Evolutionary conservation across 768 basidiomycete species (phyloP).

Genomic region (Suillus plorans): DNA sequence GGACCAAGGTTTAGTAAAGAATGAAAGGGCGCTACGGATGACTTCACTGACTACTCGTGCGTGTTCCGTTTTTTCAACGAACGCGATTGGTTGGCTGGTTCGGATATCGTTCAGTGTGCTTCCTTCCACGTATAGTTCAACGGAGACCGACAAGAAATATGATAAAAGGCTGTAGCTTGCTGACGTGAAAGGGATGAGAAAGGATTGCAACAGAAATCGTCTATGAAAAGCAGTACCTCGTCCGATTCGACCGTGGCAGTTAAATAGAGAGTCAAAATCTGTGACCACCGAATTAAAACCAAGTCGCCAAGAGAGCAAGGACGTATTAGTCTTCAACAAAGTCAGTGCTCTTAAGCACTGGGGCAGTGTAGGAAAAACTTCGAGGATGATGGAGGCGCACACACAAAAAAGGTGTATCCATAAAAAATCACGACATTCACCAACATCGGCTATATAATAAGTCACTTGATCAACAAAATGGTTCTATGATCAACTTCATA

Average conservation of each 20-base stretch:
- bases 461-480: conserved; percentile 4
- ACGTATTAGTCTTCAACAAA: neutral
- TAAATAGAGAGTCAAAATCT: conserved; percentile 4
- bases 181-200: conserved; percentile 10
- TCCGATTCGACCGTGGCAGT: conserved; percentile 9
- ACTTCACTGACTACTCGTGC: conserved; percentile 17
- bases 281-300: conserved; percentile 7
- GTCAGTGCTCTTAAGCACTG: conserved; percentile 1
- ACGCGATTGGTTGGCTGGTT: neutral
- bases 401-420: conserved; percentile 9
- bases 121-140: neutral
- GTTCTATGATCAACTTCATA: neutral
- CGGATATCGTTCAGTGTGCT: conserved; percentile 1
- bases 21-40: conserved; percentile 14
- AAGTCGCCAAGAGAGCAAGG: conserved; percentile 4
- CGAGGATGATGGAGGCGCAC: neutral
- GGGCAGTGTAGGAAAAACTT: conserved; percentile 5
- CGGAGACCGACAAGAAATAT: neutral
- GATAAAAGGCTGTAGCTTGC: conserved; percentile 3
- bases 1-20: conserved; percentile 16
- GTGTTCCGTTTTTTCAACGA: conserved; percentile 7
- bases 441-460: conserved; percentile 7
- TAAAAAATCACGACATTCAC: conserved; percentile 9
- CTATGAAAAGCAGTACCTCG: conserved; percentile 8
- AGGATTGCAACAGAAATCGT: neutral